Percentiles rank a stretch among this genome's conserved stretches.
These are phyloP conservation scores for Globisporangium yorkense DNA, from an alignment of 352 stramenopile genomes.

Conservation along the genomic window DNA sequence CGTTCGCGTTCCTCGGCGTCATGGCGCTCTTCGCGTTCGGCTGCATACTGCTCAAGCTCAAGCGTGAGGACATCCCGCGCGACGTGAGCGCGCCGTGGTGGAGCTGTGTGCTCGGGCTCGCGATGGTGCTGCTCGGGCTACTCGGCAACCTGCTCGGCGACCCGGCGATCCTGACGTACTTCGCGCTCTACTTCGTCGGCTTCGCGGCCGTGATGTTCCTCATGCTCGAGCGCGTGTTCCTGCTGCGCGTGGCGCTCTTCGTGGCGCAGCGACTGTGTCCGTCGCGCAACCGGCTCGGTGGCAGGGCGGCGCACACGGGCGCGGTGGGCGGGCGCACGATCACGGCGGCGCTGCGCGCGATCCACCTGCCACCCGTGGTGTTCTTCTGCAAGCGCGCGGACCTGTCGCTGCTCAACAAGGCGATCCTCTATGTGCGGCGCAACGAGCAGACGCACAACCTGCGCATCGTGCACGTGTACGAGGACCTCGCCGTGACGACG, in stretches of 20 bases:
- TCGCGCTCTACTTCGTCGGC: slow-evolving; percentile 49
- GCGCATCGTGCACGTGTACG: slow-evolving; percentile 77
- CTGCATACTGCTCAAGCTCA: slow-evolving; percentile 83
- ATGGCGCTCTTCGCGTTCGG: slow-evolving; percentile 80
- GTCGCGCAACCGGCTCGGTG: slow-evolving; percentile 20
- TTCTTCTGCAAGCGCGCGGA: slow-evolving; percentile 88
- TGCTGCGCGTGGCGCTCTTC: slow-evolving; percentile 27
- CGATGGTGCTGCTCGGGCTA: slow-evolving; percentile 18
- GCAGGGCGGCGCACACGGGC: slow-evolving; percentile 34
- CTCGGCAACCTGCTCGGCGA: slow-evolving; percentile 33
- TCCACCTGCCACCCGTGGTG: slow-evolving; percentile 59
- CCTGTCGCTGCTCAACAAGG: slow-evolving; percentile 87
- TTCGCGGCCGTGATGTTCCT: slow-evolving; percentile 35
- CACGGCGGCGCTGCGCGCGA: slow-evolving; percentile 33
- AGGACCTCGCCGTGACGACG: slow-evolving; percentile 1
- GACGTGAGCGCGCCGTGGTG: slow-evolving; percentile 38
- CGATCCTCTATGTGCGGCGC: slow-evolving; percentile 81
- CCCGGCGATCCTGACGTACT: slow-evolving; percentile 40
- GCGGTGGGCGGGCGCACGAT: slow-evolving; percentile 37
- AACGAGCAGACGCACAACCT: slow-evolving; percentile 85
- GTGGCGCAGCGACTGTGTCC: slow-evolving; percentile 7
- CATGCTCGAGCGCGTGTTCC: slow-evolving; percentile 47
- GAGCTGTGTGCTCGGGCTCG: slow-evolving; percentile 13
- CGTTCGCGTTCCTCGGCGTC: slow-evolving; percentile 74
- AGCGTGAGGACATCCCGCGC: slow-evolving; percentile 65